A percentile compares a stretch with the other conserved stretches of the same genome.
These are phyloP conservation scores for Kodamaea jinghongensis DNA, from an alignment of 805 yeast species.

Conservation along the genomic window DNA sequence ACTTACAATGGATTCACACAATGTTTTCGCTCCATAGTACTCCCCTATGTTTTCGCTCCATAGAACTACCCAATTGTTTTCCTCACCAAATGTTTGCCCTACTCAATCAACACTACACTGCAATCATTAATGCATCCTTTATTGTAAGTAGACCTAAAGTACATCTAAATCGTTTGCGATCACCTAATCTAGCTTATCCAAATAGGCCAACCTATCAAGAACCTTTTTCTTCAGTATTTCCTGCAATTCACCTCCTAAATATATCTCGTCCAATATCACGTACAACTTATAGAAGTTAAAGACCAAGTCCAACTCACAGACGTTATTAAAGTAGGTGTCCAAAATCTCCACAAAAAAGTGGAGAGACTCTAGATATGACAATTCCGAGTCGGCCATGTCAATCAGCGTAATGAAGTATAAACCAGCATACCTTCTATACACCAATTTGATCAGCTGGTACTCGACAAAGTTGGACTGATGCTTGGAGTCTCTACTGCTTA, in stretches of 20 bases:
- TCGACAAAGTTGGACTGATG: slow-evolving; percentile 81
- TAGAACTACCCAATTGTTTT: too few relatives aligned
- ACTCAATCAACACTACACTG: too few relatives aligned
- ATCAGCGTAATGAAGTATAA: slow-evolving; percentile 82
- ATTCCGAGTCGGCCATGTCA: slow-evolving; percentile 77
- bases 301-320: slow-evolving; percentile 90
- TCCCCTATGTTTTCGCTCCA: too few relatives aligned
- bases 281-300: slow-evolving; percentile 88
- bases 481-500: slow-evolving; percentile 80
- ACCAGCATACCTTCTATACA: slow-evolving; percentile 90
- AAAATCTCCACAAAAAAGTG: slow-evolving; percentile 87
- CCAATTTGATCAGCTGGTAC: slow-evolving; percentile 55
- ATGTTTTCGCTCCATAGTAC: too few relatives aligned
- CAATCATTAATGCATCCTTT: too few relatives aligned
- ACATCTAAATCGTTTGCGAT: too few relatives aligned
- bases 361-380: slow-evolving; percentile 76
- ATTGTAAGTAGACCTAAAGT: too few relatives aligned
- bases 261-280: slow-evolving; percentile 80
- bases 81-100: too few relatives aligned
- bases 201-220: slow-evolving; percentile 57
- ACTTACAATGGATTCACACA: too few relatives aligned
- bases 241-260: slow-evolving; percentile 85
- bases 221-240: slow-evolving; percentile 75
- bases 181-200: slow-evolving; percentile 67
- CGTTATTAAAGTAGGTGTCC: slow-evolving; percentile 83